Evolutionary conservation across 176 grass and related monocot species (phyloP).

Genomic region (Typha latifolia): DNA sequence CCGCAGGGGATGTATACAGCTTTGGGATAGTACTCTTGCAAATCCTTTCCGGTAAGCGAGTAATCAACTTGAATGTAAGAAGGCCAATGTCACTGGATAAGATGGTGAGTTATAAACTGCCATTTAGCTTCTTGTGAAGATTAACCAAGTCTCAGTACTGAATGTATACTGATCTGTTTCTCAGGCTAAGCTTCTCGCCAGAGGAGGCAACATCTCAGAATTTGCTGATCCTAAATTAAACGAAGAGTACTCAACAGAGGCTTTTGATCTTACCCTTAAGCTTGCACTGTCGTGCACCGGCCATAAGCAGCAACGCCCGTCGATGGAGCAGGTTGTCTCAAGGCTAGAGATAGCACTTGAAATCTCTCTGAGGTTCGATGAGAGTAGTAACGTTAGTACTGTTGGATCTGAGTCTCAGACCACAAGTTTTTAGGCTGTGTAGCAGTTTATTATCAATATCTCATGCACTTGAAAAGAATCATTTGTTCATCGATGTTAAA

Average conservation of each 20-base stretch:
- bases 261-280: constrained; percentile 49
- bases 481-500: too few relatives aligned
- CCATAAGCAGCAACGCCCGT: constrained; percentile 44
- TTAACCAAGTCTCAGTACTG: background rate
- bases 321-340: constrained; percentile 53
- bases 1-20: constrained; percentile 63
- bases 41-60: constrained; percentile 46
- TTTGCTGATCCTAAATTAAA: constrained; percentile 52
- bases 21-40: constrained; percentile 65
- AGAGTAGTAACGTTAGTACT: constrained; percentile 19
- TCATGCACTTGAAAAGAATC: too few relatives aligned
- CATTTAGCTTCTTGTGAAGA: background rate
- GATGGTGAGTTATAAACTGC: constrained; percentile 28
- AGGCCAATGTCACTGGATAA: constrained; percentile 52
- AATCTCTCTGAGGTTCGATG: constrained; percentile 22
- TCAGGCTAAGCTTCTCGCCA: constrained; percentile 40
- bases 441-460: background rate
- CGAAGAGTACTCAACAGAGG: constrained; percentile 36
- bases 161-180: constrained; percentile 6
- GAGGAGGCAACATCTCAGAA: constrained; percentile 32
- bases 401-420: constrained; percentile 11
- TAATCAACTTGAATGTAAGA: constrained; percentile 45
- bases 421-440: background rate
- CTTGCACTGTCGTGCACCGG: constrained; percentile 56
- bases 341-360: constrained; percentile 45